These are phyloP conservation scores for Wallacemonas sp. DNA, from an alignment of 208 protist genomes.

Conservation along the genomic window DNA sequence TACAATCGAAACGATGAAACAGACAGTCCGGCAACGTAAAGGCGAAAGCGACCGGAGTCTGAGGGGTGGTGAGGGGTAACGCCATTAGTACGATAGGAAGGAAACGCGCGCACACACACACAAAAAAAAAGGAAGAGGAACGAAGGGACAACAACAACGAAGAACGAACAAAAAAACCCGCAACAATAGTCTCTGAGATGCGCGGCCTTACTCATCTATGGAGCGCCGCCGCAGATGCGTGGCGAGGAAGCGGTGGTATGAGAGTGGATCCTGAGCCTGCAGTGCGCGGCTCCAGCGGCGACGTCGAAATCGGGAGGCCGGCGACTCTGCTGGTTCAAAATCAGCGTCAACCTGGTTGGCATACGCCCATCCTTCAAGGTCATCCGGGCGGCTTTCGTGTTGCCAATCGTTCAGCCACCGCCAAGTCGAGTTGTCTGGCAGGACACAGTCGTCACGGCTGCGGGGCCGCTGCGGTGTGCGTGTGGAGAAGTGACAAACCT, in stretches of 20 bases:
- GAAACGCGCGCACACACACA: not conserved
- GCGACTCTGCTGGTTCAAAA: slow-evolving; percentile 27
- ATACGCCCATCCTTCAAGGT: slow-evolving; percentile 64
- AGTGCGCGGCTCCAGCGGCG: slow-evolving; percentile 58
- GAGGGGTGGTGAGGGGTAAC: not conserved
- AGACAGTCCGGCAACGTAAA: no score
- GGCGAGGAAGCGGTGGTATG: slow-evolving; percentile 46
- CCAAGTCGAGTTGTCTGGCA: slow-evolving; percentile 47
- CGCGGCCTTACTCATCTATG: not conserved
- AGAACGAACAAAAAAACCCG: not conserved
- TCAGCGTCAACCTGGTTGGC: slow-evolving; percentile 19
- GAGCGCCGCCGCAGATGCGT: not conserved
- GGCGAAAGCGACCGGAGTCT: not conserved
- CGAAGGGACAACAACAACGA: not conserved
- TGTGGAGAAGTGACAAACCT: slow-evolving; percentile 36
- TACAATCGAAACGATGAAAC: no score
- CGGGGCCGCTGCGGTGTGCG: slow-evolving; percentile 27
- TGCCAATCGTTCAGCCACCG: slow-evolving; percentile 58
- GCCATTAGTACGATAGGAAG: not conserved
- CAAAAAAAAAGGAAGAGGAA: slow-evolving; percentile 2
- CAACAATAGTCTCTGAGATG: not conserved
- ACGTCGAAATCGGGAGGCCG: slow-evolving; percentile 27
- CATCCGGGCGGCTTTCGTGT: slow-evolving; percentile 38
- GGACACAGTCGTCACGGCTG: slow-evolving; percentile 31
- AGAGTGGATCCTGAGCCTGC: slow-evolving; percentile 53